A percentile compares a stretch with the other conserved stretches of the same genome.
These are phyloP conservation scores for Cryptosporidium sp. DNA, from an alignment of 169 alveolate genomes.

Conservation along the genomic window DNA sequence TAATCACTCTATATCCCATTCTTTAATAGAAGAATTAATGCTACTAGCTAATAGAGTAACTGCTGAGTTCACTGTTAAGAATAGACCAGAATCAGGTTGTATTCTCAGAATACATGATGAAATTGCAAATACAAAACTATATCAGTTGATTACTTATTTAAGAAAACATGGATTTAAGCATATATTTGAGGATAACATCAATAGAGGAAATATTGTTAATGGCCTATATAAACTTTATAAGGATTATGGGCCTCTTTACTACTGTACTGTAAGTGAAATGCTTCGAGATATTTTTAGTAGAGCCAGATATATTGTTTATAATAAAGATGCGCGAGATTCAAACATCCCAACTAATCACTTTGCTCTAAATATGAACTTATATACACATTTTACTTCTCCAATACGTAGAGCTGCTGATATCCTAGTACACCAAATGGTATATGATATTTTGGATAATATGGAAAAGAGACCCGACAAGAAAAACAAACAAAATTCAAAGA, in stretches of 20 bases:
- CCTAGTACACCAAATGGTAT: conserved; percentile 87
- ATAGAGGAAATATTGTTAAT: conserved; percentile 2
- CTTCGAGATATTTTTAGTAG: conserved; percentile 47
- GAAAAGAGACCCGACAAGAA: not conserved
- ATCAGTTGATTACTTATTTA: conserved; percentile 1
- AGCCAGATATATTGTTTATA: conserved; percentile 17
- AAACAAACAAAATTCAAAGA: not conserved
- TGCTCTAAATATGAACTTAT: conserved; percentile 86
- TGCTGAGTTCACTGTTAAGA: conserved; percentile 10
- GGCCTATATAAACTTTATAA: not conserved
- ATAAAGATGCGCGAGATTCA: conserved; percentile 5
- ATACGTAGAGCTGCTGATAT: conserved; percentile 91
- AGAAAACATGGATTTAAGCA: not conserved
- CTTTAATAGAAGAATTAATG: conserved; percentile 98
- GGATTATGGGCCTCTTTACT: not conserved
- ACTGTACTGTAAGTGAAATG: conserved; percentile 27
- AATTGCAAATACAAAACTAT: not conserved
- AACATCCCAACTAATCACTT: conserved; percentile 79
- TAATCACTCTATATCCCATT: conserved; percentile 76
- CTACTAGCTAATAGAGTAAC: conserved; percentile 92
- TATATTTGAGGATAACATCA: conserved; percentile 1
- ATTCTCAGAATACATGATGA: conserved; percentile 12
- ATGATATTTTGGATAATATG: conserved; percentile 82
- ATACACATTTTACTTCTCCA: conserved; percentile 92
- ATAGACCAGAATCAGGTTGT: not conserved